Percentiles rank a stretch among this genome's conserved stretches.
Conservation (phyloP, 306 rosid genomes). For the Amphicarpaea edgeworthii region DNA sequence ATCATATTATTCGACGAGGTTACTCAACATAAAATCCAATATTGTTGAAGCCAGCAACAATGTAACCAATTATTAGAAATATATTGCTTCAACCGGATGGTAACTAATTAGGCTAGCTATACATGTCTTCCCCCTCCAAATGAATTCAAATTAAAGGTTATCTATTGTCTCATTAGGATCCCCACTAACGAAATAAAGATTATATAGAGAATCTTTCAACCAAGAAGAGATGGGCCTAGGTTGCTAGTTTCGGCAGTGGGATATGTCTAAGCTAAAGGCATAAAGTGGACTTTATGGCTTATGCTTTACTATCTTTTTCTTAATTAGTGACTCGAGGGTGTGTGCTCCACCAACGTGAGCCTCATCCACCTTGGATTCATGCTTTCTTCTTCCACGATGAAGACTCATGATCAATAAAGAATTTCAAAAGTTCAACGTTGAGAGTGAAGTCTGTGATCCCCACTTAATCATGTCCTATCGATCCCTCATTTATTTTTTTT, state of each 20-base stretch:
- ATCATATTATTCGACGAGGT: constrained; percentile 20
- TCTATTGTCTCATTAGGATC: not conserved
- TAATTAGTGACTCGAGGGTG: not conserved
- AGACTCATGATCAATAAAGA: constrained; percentile 42
- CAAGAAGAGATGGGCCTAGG: constrained; percentile 39
- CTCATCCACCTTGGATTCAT: constrained; percentile 39
- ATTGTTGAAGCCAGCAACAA: constrained; percentile 10
- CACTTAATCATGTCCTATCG: constrained; percentile 14
- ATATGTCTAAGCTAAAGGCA: constrained; percentile 48
- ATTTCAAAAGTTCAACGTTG: constrained; percentile 40
- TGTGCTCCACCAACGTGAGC: constrained; percentile 53
- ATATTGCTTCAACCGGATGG: constrained; percentile 4
- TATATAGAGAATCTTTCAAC: constrained; percentile 10
- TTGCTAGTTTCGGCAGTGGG: constrained; percentile 45
- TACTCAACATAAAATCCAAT: constrained; percentile 19
- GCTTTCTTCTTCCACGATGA: constrained; percentile 50
- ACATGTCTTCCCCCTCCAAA: too few species aligned
- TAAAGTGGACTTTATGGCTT: constrained; percentile 41
- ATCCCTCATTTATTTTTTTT: constrained; percentile 38
- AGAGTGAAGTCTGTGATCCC: constrained; percentile 44
- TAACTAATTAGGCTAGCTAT: too few species aligned
- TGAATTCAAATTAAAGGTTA: constrained; percentile 23
- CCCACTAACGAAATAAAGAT: constrained; percentile 3
- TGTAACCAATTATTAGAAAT: not conserved
- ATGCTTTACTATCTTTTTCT: constrained; percentile 42